Evolutionary conservation across 768 basidiomycete genomes (phyloP).

Genomic region (Psilocybe azurescens): DNA sequence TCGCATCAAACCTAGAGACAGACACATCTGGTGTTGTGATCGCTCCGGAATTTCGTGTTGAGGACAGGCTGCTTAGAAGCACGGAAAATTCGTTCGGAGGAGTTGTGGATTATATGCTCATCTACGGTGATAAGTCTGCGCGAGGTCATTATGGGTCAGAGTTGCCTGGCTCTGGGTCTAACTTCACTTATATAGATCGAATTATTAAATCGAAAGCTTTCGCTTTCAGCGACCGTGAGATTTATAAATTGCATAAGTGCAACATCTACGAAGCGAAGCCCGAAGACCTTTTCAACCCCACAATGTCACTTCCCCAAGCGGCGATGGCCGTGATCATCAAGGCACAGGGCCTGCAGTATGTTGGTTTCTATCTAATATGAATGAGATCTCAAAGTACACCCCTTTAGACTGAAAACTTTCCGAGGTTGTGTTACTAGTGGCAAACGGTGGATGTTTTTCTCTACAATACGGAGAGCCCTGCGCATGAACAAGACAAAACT

Average conservation of each 20-base stretch:
- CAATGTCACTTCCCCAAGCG: too few relatives aligned
- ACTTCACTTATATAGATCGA: constrained; percentile 15
- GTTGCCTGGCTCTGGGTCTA: constrained; percentile 4
- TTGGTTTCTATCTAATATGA: too few relatives aligned
- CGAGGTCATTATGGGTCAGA: constrained; percentile 16
- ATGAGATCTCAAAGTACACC: too few relatives aligned
- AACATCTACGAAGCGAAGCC: constrained; percentile 16
- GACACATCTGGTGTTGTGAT: constrained; percentile 16
- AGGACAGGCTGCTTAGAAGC: constrained; percentile 4
- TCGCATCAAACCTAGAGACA: constrained; percentile 22
- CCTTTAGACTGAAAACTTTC: too few relatives aligned
- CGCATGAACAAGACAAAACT: too few relatives aligned
- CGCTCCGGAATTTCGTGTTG: constrained; percentile 14
- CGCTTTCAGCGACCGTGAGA: constrained; percentile 21
- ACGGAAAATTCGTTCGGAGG: constrained; percentile 18
- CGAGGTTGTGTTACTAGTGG: too few relatives aligned
- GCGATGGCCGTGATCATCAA: too few relatives aligned
- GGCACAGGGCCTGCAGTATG: too few relatives aligned
- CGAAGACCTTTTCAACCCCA: too few relatives aligned
- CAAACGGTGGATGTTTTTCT: too few relatives aligned
- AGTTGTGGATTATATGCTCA: constrained; percentile 22
- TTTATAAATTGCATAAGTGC: constrained; percentile 19
- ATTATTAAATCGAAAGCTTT: constrained; percentile 19
- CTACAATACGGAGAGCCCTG: too few relatives aligned
- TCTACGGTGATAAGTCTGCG: constrained; percentile 17